Conservation (phyloP, 352 stramenopile species). For the Globisporangium middletonii region DNA sequence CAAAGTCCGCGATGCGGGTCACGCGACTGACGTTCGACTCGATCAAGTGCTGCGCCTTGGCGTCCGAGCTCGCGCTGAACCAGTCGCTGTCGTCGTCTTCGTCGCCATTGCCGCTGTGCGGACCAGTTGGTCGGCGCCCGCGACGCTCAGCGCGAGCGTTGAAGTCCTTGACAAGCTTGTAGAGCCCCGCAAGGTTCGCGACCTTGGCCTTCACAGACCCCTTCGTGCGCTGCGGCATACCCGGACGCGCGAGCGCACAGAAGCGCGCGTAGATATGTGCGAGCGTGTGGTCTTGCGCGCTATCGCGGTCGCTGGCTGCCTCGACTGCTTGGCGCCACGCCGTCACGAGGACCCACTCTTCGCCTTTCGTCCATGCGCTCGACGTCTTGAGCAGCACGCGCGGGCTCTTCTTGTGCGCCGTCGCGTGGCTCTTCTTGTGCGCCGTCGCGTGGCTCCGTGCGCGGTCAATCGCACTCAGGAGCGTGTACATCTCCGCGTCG, state of each 20-base stretch:
- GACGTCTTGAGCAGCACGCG: neutral
- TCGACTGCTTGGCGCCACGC: slow-evolving; percentile 2
- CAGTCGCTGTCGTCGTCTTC: neutral
- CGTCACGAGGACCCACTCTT: neutral
- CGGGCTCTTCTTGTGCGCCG: neutral
- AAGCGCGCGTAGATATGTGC: neutral
- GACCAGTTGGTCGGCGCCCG: too few species aligned
- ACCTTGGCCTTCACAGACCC: neutral
- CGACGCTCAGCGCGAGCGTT: neutral
- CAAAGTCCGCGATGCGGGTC: neutral
- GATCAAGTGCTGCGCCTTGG: neutral
- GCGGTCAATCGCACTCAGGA: neutral
- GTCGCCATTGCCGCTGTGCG: neutral
- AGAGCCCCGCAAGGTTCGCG: neutral
- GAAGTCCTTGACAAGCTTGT: slow-evolving; percentile 4
- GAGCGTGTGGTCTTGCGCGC: neutral
- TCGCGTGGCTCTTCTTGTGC: neutral
- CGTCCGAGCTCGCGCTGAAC: slow-evolving; percentile 4
- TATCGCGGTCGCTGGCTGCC: neutral
- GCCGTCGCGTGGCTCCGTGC: too few species aligned
- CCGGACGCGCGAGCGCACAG: neutral
- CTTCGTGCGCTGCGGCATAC: neutral
- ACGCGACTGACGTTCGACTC: slow-evolving; percentile 3
- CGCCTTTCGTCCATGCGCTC: neutral
- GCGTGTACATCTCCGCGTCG: neutral